Evolutionary conservation across 805 yeast genomes (phyloP), one percentile per base, ranked within the genome.

Genomic region (Metschnikowia kofuensis): DNA sequence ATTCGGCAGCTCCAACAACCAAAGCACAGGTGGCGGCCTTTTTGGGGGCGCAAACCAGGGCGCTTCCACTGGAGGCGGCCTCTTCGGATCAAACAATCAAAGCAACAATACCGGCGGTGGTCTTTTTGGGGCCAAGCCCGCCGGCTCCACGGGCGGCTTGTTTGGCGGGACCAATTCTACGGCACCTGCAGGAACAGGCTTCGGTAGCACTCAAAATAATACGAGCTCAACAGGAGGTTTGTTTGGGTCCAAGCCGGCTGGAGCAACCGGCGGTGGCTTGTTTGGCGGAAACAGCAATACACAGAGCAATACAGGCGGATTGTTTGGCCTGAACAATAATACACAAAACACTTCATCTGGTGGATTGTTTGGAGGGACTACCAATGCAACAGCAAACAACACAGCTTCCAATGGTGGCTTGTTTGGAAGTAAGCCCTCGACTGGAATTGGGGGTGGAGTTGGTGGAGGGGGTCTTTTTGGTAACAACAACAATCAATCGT

Each of bases 261-360:
- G 57, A 26, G 48, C 53, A 28, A 40, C 60, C 9, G 59, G 60
- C 11, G 66, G 67, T 1, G 61, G 58, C 11, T 46, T 60, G 40
- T 56, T 57, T 40, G 59, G 59, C 12, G 44, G 36, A 35, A 56
- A 32, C 26, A 50, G 44, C 40, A 50, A 42, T 40, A 35, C 48
- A 2, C 54, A 47, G 15, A 44, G 38, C 30, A 42, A 45, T 2
- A 37, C 69, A 27, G 60, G 67, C 29, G 77, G 78, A 4, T 60
- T 69, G 34, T 79, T 78, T 58, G 81, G 81, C 35, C 60, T 65
- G 34, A 53, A 42, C 38, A 52, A 49, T 36, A 49, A 47, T 28
- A 40, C 46, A 13, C 29, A 47, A 9, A 29, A 45, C 30, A 35
- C 32, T 10, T 36, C 54, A 13, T 54, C 53, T 1, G 61, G 59